Evolutionary conservation across 495 filamentous ascomycete species (phyloP).

Genomic region (Xylaria castorea): DNA sequence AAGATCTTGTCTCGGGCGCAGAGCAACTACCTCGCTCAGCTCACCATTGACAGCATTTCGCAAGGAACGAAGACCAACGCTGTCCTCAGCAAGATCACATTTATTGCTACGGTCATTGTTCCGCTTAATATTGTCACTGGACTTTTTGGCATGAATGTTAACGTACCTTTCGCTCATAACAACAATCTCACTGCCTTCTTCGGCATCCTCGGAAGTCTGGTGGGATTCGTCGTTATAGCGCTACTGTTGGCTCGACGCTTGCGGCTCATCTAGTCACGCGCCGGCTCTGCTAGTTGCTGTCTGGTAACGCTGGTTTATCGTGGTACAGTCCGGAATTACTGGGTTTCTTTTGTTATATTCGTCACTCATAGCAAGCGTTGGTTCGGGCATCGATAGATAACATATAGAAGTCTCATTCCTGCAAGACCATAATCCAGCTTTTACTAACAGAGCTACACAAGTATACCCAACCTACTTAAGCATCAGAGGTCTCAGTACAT

Average conservation of each 20-base stretch:
- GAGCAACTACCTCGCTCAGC: conserved; percentile 93
- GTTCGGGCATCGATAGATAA: conserved; percentile 2
- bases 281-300: neutral
- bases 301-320: neutral
- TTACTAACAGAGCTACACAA: neutral
- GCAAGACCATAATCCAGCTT: neutral
- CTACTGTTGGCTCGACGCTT: conserved; percentile 39
- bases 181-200: conserved; percentile 76
- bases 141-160: conserved; percentile 97
- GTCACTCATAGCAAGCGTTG: conserved; percentile 6
- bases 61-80: conserved; percentile 82
- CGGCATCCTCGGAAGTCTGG: conserved; percentile 74
- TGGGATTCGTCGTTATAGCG: conserved; percentile 63
- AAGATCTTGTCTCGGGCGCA: conserved; percentile 97
- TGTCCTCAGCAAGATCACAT: conserved; percentile 91
- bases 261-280: conserved; percentile 33
- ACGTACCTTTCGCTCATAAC: conserved; percentile 69
- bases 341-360: conserved; percentile 8
- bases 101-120: conserved; percentile 91
- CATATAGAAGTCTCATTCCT: neutral
- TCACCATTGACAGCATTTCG: conserved; percentile 86
- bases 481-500: neutral
- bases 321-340: neutral
- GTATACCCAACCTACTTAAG: neutral
- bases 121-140: conserved; percentile 96